Evolutionary conservation across 148 eudicot genomes (phyloP).

Genomic region (Chenopodium album): DNA sequence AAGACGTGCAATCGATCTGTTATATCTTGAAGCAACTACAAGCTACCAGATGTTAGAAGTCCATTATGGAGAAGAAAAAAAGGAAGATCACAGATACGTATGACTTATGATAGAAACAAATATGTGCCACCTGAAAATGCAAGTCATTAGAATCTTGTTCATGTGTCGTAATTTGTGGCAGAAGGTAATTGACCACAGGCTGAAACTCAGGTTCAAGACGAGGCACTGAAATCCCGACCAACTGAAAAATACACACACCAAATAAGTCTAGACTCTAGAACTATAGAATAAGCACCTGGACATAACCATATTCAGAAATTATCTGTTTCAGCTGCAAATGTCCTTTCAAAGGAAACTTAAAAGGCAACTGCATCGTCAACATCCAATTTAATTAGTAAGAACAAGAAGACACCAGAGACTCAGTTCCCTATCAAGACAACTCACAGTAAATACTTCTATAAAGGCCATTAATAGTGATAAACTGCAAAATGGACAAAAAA

Average conservation of each 20-base stretch:
- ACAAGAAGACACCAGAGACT: slow-evolving; percentile 8
- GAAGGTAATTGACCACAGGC: slow-evolving; percentile 60
- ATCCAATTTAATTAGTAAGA: slow-evolving; percentile 10
- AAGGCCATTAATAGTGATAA: background rate
- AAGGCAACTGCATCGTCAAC: slow-evolving; percentile 14
- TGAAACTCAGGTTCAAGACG: slow-evolving; percentile 86
- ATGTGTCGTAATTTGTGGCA: slow-evolving; percentile 62
- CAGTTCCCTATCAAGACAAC: slow-evolving; percentile 1
- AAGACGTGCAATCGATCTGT: slow-evolving; percentile 56
- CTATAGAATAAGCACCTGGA: slow-evolving; percentile 7
- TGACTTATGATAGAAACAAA: slow-evolving; percentile 14
- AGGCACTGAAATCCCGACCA: slow-evolving; percentile 68
- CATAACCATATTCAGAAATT: background rate
- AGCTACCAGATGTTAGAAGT: slow-evolving; percentile 41
- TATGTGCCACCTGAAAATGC: slow-evolving; percentile 68
- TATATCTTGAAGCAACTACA: slow-evolving; percentile 84
- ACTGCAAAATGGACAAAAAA: background rate
- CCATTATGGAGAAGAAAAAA: slow-evolving; percentile 1
- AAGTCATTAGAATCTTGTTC: slow-evolving; percentile 61
- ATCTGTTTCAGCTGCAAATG: slow-evolving; percentile 1
- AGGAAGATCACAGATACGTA: slow-evolving; percentile 20
- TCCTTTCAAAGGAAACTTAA: background rate
- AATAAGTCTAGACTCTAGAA: slow-evolving; percentile 9
- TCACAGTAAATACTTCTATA: background rate
- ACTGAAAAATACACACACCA: slow-evolving; percentile 44